Evolutionary conservation across 176 grass and related monocot species (phyloP), one percentile per base, ranked within the genome.

Genomic region (Eragrostis nindensis): DNA sequence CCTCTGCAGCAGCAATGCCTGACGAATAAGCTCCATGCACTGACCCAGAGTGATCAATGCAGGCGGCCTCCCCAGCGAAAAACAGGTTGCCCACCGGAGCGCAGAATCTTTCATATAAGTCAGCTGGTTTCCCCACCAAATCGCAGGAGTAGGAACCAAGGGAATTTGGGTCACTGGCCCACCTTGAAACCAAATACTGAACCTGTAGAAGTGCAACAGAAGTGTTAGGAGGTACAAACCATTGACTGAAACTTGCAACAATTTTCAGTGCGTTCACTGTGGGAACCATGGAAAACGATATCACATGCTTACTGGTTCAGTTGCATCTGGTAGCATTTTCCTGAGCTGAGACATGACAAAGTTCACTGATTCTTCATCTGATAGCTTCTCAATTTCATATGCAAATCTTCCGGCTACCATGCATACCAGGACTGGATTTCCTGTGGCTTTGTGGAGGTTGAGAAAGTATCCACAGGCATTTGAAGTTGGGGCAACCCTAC

Each of bases 321-420:
- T 70, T 53, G 93, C 90, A 25, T 89, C 84, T 48, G 96, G 88
- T n/a, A 99, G 69, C 89, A 99, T 95, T 54, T 90, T 99, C 57
- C 56, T 95, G 41, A 99, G 82, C 63, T 91, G 96, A 47, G 76
- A 73, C 93, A 99, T 99, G 22, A 95, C 96, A 63, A 91, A 91
- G 8, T 86, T 83, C 44, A 95, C 79, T 9, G 90, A 90, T 80
- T 93, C 90, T 84, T 91, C 84, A 17, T 99, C 90, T 0, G 92
- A 93, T n/a, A 95, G 66, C 72, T 93, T 99, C 82, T 99, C 96
- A 18, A 99, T 86, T 62, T 99, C 96, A 6, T 93, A 87, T 5
- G 96, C 93, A 14, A 91, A 93, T 67, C 86, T 91, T 74, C 96
- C 96, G 13, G 96, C 96, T n/a, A 92, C 91, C 96, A 99, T 99